Percentiles rank a stretch among this genome's conserved stretches.
Conservation (phyloP, 2,329 filamentous ascomycete genomes). For the Lasiodiplodia citricola region DNA sequence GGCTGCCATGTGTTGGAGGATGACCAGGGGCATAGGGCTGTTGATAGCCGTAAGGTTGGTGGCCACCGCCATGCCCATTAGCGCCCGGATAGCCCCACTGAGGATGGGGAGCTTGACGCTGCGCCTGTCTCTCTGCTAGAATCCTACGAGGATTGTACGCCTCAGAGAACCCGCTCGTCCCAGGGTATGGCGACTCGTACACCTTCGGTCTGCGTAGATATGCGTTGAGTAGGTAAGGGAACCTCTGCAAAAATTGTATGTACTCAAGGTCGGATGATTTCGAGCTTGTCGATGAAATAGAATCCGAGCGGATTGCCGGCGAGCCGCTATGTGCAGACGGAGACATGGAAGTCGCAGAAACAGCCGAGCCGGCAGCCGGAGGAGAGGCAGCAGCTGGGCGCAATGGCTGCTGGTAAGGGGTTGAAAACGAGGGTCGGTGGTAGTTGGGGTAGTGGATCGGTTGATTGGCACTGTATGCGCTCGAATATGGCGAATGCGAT, state of each 20-base stretch:
- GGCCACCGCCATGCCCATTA: not conserved
- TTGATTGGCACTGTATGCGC: not conserved
- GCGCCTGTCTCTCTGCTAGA: slow-evolving; percentile 2
- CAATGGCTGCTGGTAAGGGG: not conserved
- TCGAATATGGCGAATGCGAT: slow-evolving; percentile 14
- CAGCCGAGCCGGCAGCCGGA: not conserved
- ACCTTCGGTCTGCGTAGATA: slow-evolving; percentile 51
- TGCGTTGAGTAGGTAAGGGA: slow-evolving; percentile 53
- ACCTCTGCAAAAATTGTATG: slow-evolving; percentile 50
- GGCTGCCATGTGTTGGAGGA: not conserved
- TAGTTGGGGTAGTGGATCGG: slow-evolving; percentile 20
- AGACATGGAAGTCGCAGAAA: slow-evolving; percentile 12
- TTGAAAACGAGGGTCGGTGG: slow-evolving; percentile 21
- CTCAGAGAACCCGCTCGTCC: slow-evolving; percentile 23
- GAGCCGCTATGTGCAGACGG: slow-evolving; percentile 9
- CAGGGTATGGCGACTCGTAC: slow-evolving; percentile 53
- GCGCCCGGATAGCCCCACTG: not conserved
- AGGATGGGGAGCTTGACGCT: not conserved
- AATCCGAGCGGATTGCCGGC: slow-evolving; percentile 9
- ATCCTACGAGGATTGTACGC: slow-evolving; percentile 21
- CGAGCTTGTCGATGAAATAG: slow-evolving; percentile 5
- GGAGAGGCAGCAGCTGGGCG: not conserved
- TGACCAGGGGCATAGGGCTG: not conserved
- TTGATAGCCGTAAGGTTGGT: not conserved
- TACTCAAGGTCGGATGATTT: slow-evolving; percentile 37